Conservation (phyloP, 2,329 filamentous ascomycete species). For the Colletotrichum godetiae region DNA sequence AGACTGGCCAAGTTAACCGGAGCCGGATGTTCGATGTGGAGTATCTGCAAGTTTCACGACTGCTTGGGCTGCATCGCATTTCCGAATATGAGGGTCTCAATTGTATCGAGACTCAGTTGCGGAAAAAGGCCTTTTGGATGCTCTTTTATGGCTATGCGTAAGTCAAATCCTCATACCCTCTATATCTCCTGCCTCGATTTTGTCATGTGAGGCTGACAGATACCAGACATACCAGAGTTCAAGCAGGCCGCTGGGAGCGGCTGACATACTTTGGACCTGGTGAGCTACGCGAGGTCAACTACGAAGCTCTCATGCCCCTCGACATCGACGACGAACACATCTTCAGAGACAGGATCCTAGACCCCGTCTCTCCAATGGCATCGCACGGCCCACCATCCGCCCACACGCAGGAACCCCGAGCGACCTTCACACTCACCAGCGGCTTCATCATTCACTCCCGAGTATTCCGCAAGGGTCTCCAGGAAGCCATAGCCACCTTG, state of each 20-base stretch:
- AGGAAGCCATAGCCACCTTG: conserved; percentile 33
- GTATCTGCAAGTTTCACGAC: conserved; percentile 46
- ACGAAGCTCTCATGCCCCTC: conserved; percentile 45
- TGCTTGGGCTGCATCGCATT: conserved; percentile 46
- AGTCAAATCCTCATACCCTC: neutral
- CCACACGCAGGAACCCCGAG: neutral
- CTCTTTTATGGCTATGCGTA: conserved; percentile 46
- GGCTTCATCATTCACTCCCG: conserved; percentile 44
- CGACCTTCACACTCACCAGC: conserved; percentile 39
- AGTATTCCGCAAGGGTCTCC: conserved; percentile 40
- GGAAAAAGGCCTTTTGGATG: conserved; percentile 51
- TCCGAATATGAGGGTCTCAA: conserved; percentile 46
- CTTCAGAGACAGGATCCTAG: conserved; percentile 36
- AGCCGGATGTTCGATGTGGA: conserved; percentile 50
- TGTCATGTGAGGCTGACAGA: neutral
- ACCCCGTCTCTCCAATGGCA: conserved; percentile 20
- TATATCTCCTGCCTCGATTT: neutral
- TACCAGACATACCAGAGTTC: conserved; percentile 37
- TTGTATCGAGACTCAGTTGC: conserved; percentile 46
- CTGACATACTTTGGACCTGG: conserved; percentile 44
- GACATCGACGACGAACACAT: conserved; percentile 47
- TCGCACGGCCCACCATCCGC: conserved; percentile 18
- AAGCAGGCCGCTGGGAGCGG: conserved; percentile 37
- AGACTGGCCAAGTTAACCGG: conserved; percentile 48
- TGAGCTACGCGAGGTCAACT: conserved; percentile 43